phyloP scores from a whole-genome alignment of 2,329 filamentous ascomycete species.

The Beauveria sp. region DNA sequence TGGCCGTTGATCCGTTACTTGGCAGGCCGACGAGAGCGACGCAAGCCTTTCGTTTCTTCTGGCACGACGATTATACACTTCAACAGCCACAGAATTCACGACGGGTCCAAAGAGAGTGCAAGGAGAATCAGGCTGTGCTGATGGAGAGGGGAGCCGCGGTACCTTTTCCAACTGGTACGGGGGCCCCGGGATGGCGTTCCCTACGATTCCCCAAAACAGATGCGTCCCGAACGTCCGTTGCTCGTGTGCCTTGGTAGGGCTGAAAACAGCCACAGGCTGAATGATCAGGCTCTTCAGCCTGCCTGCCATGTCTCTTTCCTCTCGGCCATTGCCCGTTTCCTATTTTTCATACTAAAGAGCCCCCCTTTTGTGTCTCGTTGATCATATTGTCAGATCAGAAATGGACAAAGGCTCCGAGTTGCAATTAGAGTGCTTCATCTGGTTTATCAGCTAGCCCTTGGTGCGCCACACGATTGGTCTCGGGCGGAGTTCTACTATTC shows the following conservation, averaged over 20 bases:
- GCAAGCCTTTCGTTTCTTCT: not conserved
- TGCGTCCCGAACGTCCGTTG: not conserved
- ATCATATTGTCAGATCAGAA: not conserved
- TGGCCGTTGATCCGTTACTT: not conserved
- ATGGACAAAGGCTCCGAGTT: not conserved
- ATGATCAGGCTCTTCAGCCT: not conserved
- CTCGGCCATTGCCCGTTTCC: not conserved
- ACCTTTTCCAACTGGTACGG: constrained; percentile 1
- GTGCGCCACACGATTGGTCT: not conserved
- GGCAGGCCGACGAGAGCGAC: not conserved
- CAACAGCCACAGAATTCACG: not conserved
- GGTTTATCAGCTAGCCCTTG: not conserved
- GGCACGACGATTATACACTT: too few species aligned
- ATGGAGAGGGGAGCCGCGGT: not conserved
- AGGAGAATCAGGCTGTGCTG: not conserved
- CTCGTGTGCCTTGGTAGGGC: not conserved
- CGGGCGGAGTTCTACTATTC: too few species aligned
- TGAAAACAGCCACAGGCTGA: not conserved
- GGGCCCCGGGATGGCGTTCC: constrained; percentile 3
- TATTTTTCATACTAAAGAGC: not conserved
- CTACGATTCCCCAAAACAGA: not conserved
- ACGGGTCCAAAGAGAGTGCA: not conserved
- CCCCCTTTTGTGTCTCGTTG: not conserved
- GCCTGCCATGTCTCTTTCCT: not conserved
- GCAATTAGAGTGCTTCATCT: not conserved